phyloP scores from a whole-genome alignment of 2,329 filamentous ascomycete species.

The Aureobasidium sp. region DNA sequence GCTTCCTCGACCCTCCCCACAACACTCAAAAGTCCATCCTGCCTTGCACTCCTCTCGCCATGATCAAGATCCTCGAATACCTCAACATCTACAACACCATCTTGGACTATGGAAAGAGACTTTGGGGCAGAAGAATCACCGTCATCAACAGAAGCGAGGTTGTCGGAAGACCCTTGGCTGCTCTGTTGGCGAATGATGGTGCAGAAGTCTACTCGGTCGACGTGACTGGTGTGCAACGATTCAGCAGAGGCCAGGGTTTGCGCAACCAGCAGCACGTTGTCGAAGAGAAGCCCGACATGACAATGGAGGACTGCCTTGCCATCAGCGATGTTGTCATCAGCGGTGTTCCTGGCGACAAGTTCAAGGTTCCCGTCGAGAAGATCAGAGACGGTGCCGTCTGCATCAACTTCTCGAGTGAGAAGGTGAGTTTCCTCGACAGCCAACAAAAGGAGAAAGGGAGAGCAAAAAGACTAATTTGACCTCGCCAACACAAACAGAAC shows the following conservation, averaged over 20 bases:
- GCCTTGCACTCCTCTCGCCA: constrained; percentile 89
- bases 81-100: constrained; percentile 95
- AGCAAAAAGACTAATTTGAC: background rate
- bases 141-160: constrained; percentile 96
- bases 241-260: constrained; percentile 82
- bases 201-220: constrained; percentile 94
- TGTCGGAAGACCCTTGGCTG: constrained; percentile 85
- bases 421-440: constrained; percentile 39
- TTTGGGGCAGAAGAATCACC: constrained; percentile 90
- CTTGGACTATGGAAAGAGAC: constrained; percentile 81
- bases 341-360: constrained; percentile 79
- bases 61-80: constrained; percentile 95
- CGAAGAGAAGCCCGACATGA: constrained; percentile 72
- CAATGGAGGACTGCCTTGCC: constrained; percentile 71
- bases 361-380: constrained; percentile 79
- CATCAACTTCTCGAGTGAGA: constrained; percentile 95
- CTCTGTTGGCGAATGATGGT: constrained; percentile 90
- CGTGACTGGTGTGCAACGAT: constrained; percentile 82
- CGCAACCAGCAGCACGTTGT: constrained; percentile 82
- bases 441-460: background rate
- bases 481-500: constrained; percentile 46
- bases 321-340: constrained; percentile 91
- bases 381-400: constrained; percentile 90
- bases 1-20: constrained; percentile 74
- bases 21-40: constrained; percentile 84